Evolutionary conservation across 257 asterid species (phyloP).

Genomic region (Nicotiana tomentosiformis): DNA sequence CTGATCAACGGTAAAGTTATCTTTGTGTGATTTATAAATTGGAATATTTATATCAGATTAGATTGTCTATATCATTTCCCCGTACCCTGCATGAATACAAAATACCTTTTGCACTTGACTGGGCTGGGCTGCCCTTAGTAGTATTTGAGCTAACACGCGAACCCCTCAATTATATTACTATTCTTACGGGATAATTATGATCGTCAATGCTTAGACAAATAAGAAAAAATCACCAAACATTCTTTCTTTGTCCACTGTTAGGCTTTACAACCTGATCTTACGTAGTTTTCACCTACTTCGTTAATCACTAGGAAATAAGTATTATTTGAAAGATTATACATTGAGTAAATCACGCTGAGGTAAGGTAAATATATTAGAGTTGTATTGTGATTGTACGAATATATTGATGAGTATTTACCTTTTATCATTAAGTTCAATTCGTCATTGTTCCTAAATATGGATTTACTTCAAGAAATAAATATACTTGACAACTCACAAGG

Average conservation of each 20-base stretch:
- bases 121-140: too few relatives aligned
- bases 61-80: too few relatives aligned
- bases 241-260: neutral
- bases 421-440: neutral
- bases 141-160: neutral
- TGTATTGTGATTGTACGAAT: neutral
- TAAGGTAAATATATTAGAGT: neutral
- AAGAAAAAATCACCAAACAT: neutral
- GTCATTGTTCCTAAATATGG: neutral
- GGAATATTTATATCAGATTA: too few relatives aligned
- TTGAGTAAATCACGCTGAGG: too few relatives aligned
- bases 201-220: neutral
- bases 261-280: neutral
- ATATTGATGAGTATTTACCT: neutral
- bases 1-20: too few relatives aligned
- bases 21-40: too few relatives aligned
- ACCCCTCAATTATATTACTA: neutral
- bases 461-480: neutral
- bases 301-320: neutral
- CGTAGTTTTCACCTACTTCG: neutral
- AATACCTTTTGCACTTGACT: rapidly evolving
- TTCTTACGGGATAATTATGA: neutral
- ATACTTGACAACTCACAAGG: neutral
- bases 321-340: too few relatives aligned
- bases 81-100: too few relatives aligned